Base-by-base conservation (phyloP, 176 grass and related monocot genomes). In the Poa annua region DNA sequence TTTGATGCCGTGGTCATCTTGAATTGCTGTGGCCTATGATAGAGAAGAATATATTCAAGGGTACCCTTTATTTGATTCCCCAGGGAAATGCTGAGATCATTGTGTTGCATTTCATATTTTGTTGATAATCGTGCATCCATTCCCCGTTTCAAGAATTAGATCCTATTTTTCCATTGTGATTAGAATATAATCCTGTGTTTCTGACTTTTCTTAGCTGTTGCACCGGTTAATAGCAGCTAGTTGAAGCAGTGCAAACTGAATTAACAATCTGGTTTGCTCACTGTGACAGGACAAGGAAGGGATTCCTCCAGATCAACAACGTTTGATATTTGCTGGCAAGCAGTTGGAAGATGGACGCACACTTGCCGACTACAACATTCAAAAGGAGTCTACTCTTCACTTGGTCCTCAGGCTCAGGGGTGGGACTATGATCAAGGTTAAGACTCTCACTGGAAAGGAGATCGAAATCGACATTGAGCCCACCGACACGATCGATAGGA, bases 361-460 rank as follows among this genome's bases (percentile, higher is more conserved):
- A 1, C 87, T 97, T 86, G 92, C 92, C 56, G 92, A 97, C 60
- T 97, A 94, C 86, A 97, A 92, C 42, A 91, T 97, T 84, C 94
- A 92, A 44, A 97, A 97, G 85, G 94, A 97, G 48, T 94, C 94
- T 45, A 97, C 94, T 26, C 89, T 97, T 79, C 90, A 97, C 65
- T 66, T 94, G 81, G 86, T 97, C 63, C 86, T 97, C 68, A 90
- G 94, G 85, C 94, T 94, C 74, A 90, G 94, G 57, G 92, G 94
- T 22, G 94, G 92, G 4, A 97, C 88, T 16, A 97, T 97, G 94
- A 97, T 97, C 88, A 97, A 97, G 90, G 90, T 94, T 34, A 97
- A 92, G 79, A 94, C 90, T 53, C 92, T 94, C 48, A 97, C 94
- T 47, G 94, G 94, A 45, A 97, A 97, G 85, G 90, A 97, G 74